Evolutionary conservation across 345 rosid species (phyloP), one percentile per base, ranked within the genome.

Genomic region (Eucalyptus melliodora): DNA sequence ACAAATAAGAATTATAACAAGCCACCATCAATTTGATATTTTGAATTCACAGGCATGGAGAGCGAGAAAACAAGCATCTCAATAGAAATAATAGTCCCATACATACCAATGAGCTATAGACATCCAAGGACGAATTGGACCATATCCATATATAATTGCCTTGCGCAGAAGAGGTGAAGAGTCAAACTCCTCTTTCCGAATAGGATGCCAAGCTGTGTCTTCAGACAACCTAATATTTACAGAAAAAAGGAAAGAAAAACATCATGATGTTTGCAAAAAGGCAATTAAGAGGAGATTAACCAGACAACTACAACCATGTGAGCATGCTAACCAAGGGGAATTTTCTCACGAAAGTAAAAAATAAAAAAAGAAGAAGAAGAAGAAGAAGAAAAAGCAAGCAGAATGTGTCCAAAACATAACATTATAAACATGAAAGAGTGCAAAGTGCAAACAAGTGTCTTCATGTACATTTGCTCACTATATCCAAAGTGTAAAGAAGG

Each of bases 171-270:
- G 12, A 55, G 98, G 94, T 34, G 95, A 92, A 86, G 93, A 91
- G 72, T 97, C 95, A 89, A 97, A 93, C 93, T 96, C 98, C 91
- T 95, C 95, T 90, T 94, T 92, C 90, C 86, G 89, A 90, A 97
- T 91, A 88, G 99, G 99, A 50, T 95, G 99, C 99, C 99, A 97
- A 88, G 99, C 99, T 89, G 99, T 97, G 89, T 97, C 99, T 91
- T 92, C 98, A 60, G 16, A 47, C 93, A 97, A 92, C 99, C 99
- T 97, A 89, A 2, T 34, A 34, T 34, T 34, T 72, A 37, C 27
- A 6, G 45, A 19, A 0, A 45, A 31, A 37, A 86, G 5, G 26
- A 3, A 53, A 55, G 60, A 23, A 55, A 55, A 55, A 55, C 60
- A 55, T 55, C 60, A 23, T 9, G 60, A 55, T 3, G 40, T 37